These are phyloP conservation scores for Boletus coccyginus DNA, from an alignment of 768 basidiomycete species.

Conservation along the genomic window DNA sequence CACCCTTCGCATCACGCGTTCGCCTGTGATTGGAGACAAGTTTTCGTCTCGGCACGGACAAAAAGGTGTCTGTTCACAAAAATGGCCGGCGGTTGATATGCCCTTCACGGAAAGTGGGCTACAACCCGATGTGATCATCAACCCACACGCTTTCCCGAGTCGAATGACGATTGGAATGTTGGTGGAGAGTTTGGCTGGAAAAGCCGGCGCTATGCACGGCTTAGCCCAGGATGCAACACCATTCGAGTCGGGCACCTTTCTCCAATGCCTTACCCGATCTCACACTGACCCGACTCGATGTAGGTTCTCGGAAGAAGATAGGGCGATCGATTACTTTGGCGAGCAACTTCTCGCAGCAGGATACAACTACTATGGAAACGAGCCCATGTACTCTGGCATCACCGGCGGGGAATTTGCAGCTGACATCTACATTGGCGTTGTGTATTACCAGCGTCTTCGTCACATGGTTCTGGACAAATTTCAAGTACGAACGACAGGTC, in stretches of 20 bases:
- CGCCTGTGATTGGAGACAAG: constrained; percentile 98
- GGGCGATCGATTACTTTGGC: constrained; percentile 97
- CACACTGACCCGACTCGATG: constrained; percentile 9
- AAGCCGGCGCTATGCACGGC: constrained; percentile 97
- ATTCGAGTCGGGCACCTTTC: constrained; percentile 68
- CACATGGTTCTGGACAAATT: constrained; percentile 99
- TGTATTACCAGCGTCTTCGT: constrained; percentile 97
- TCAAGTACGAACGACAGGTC: constrained; percentile 98
- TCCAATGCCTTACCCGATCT: background rate
- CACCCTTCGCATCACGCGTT: constrained; percentile 88
- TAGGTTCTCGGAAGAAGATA: constrained; percentile 94
- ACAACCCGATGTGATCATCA: constrained; percentile 99
- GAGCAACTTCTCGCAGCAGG: constrained; percentile 90
- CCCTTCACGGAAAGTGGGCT: constrained; percentile 98
- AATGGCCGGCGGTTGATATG: constrained; percentile 98
- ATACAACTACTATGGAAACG: constrained; percentile 99
- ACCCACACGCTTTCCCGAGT: constrained; percentile 98
- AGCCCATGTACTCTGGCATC: constrained; percentile 99
- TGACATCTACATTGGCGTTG: constrained; percentile 97
- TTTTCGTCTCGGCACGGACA: constrained; percentile 99
- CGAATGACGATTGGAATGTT: constrained; percentile 99
- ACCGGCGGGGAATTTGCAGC: constrained; percentile 98
- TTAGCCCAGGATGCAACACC: constrained; percentile 98
- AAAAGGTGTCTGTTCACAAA: constrained; percentile 99
- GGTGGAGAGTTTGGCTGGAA: constrained; percentile 99